Base-by-base conservation (phyloP, 2,329 filamentous ascomycete genomes). In the Alternaria burnsii region DNA sequence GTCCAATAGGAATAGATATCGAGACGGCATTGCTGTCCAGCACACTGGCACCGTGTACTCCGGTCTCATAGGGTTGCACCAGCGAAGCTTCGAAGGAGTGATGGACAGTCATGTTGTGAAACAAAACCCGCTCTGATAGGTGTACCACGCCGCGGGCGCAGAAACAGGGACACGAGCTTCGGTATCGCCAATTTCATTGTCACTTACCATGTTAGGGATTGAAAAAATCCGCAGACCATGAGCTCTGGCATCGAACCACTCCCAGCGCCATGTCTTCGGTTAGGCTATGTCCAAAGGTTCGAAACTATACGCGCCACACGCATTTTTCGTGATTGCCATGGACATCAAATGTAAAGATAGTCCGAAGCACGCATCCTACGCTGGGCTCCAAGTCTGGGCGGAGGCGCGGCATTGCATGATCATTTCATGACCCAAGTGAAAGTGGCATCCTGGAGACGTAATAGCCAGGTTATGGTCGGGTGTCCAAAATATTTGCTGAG, bases 321-420 rank as follows among this genome's bases (percentile, higher is more conserved):
- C 40, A 42, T 26, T 22, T 18, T 53, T 47, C 36, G 14, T 52
- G 26, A 44, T 62, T 44, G 10, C 36, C 40, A 46, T 43, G 53
- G n/a, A 20, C 34, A 24, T 26, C 47, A 54, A 53, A 55, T 34
- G 24, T n/a, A 61, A 61, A 38, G 50, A 58, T 55, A 36, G 38
- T 36, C 55, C 61, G 61, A 63, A 59, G 36, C 43, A 14, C 12
- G 55, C 46, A 55, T 44, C 34, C 43, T 55, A 38, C n/a, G 36
- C 51, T 51, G 50, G 26, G 44, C 16, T 34, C 36, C 56, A 58
- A 56, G 63, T 61, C 65, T 69, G 59, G 67, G 65, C 65, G 24
- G 24, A 20, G 53, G 55, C 66, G 61, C 50, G 62, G 67, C 64
- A 55, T 54, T 43, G 52, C 52, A 59, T 58, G 60, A 61, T 50